Base-by-base conservation (phyloP, 768 basidiomycete genomes). In the Collybia mongolica region DNA sequence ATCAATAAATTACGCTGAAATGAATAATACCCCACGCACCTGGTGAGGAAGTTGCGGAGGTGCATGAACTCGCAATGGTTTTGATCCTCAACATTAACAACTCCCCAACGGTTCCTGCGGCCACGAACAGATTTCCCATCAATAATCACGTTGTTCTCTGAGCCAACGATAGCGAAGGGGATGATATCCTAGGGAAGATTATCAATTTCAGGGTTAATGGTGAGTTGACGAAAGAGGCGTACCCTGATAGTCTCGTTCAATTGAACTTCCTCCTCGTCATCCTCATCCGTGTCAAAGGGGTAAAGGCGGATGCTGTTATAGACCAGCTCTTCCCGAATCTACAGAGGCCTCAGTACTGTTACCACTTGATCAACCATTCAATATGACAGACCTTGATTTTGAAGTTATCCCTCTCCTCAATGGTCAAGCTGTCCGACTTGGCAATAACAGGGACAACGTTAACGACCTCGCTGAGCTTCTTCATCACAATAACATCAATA, bases 391-490 rank as follows among this genome's bases (percentile, higher is more conserved):
- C 93, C 77, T 93, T 90, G 62, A 82, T 75, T 81, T 99, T 99
- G 82, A 99, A 99, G 39, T 77, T 77, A 49, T 88, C 88, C 59
- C 93, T 77, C 78, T 99, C 96, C 56, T 97, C 95, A 51, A 91
- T 67, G 2, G 95, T 98, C 75, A 99, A 78, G 55, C 85, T 88
- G 70, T 99, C 96, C 24, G 90, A 81, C 80, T 99, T 99, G 59
- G 97, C 96, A 62, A 99, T 98, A 54, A 99, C 90, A n/a, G 96
- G 96, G 6, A 99, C 95, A 46, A 99, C 96, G 60, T 99, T 99
- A 69, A 98, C 97, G 38, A 98, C 96, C 67, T 98, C 97, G 67
- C 90, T 90, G 54, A 99, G 77, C 76, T 98, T 98, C 80, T 98
- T 97, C 87, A 99, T 93, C 57, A 99, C 97, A 63, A 94, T 94